Evolutionary conservation across 192 early-diverging fungal species (phyloP).

Genomic region (Blastocladiella britannica): DNA sequence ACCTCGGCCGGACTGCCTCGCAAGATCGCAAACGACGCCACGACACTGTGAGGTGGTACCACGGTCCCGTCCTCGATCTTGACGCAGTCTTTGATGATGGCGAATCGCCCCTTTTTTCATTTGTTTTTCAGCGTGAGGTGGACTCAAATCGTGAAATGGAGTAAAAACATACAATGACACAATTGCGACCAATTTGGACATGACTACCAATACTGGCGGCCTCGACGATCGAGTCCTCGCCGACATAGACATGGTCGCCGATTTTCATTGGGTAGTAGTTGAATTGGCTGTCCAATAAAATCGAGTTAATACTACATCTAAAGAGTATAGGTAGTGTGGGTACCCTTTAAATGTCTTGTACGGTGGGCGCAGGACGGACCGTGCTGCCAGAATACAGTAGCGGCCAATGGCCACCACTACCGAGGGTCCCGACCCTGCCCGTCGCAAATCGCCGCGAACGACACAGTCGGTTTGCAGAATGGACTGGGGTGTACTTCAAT

Average conservation of each 20-base stretch:
- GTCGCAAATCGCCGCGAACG: constrained; percentile 78
- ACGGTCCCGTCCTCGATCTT: constrained; percentile 77
- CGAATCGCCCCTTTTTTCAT: constrained; percentile 80
- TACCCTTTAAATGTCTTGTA: constrained; percentile 84
- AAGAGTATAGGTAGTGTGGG: background rate
- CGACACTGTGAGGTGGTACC: constrained; percentile 71
- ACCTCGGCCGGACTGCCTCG: constrained; percentile 49
- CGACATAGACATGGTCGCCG: constrained; percentile 77
- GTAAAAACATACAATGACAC: constrained; percentile 58
- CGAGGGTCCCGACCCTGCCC: constrained; percentile 65
- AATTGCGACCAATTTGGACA: constrained; percentile 81
- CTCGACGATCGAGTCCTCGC: constrained; percentile 70
- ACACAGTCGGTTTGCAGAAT: constrained; percentile 79
- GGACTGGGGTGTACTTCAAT: constrained; percentile 28
- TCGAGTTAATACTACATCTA: background rate
- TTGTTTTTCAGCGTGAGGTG: no score
- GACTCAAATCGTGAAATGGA: no score
- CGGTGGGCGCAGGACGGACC: constrained; percentile 71
- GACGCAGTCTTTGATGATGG: constrained; percentile 86
- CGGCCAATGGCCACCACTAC: constrained; percentile 79
- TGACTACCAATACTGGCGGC: constrained; percentile 76
- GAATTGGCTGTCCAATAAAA: constrained; percentile 39
- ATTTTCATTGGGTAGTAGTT: constrained; percentile 96
- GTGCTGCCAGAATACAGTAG: constrained; percentile 60
- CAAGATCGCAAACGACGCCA: constrained; percentile 82